Evolutionary conservation across 768 basidiomycete genomes (phyloP), one percentile per base, ranked within the genome.

Genomic region (Boletus subparvulus): DNA sequence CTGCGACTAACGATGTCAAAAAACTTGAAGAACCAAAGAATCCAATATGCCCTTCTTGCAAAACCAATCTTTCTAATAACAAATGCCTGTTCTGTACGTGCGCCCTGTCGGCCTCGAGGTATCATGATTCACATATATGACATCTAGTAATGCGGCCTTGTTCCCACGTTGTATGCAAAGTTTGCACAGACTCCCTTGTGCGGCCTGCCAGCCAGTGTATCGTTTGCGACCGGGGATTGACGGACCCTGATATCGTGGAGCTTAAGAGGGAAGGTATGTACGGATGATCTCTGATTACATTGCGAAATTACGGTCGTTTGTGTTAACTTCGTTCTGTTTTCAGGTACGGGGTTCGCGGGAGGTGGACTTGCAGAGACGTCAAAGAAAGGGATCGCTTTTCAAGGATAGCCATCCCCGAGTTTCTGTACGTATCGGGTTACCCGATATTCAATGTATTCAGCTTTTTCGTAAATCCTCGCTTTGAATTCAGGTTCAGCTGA

Each of bases 281-380:
- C 30, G 10, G 28, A 8, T 48, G 7, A 4, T 21, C 32, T 17
- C 6, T 30, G 17, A 16, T 30, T 26, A 32, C 26, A 28, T 47
- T 11, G 28, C 33, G 13, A 43, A 11, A 32, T 6, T 28, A 16
- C 9, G 32, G 21, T 37, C 24, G 6, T 44, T 40, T 39, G 17
- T 26, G 14, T 44, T 60, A 24, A 66, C 50, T 19, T 52, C 26
- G 16, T 35, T 44, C 21, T 44, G 47, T 43, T 39, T 47, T 30
- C 53, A 93, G 91, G 92, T 26, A 98, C 95, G 11, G 94, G 95
- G 0, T 98, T 91, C 67, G 94, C 95, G 9, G 90, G 91, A 51
- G 94, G 95, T n/a, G 95, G 95, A 7, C 73, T 93, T 61, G 92
- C 94, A n/a, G 92, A 96, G 74, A 88, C 90, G 0, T 86, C 83